Conservation (phyloP, 1,284 basidiomycete species). For the Cryptococcus sp. region DNA sequence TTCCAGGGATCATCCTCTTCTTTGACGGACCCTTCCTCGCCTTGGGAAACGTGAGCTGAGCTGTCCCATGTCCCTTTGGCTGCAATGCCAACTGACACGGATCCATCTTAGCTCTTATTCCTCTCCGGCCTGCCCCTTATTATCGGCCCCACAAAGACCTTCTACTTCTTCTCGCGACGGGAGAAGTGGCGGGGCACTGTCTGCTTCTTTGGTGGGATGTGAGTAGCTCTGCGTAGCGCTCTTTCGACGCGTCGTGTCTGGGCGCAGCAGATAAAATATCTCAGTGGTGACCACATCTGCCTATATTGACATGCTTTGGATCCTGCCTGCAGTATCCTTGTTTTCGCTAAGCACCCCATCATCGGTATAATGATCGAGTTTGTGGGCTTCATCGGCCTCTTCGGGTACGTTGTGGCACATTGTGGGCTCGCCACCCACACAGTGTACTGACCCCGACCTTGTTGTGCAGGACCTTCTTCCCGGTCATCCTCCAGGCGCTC, state of each 20-base stretch:
- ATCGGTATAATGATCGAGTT: constrained; percentile 90
- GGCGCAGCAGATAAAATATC: background rate
- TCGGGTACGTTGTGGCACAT: constrained; percentile 96
- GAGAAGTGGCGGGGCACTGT: constrained; percentile 93
- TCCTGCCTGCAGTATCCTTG: constrained; percentile 38
- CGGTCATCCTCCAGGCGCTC: constrained; percentile 92
- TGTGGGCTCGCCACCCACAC: background rate
- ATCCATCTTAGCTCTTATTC: constrained; percentile 71
- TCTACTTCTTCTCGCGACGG: constrained; percentile 95
- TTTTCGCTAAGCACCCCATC: constrained; percentile 86
- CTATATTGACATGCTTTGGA: background rate
- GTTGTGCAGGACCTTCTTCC: constrained; percentile 88
- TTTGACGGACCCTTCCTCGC: constrained; percentile 97
- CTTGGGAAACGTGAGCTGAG: constrained; percentile 78
- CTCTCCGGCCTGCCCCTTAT: constrained; percentile 86
- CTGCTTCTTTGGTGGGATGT: constrained; percentile 86
- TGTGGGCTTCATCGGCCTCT: constrained; percentile 94
- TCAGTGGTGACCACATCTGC: too few species aligned
- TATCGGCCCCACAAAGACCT: constrained; percentile 93
- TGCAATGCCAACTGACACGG: background rate
- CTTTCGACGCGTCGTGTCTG: background rate
- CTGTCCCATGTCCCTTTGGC: background rate
- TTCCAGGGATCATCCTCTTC: constrained; percentile 75
- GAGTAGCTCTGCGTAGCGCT: constrained; percentile 15
- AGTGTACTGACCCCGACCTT: background rate